Evolutionary conservation across 768 basidiomycete genomes (phyloP).

Genomic region (Pulveroboletus sp.): DNA sequence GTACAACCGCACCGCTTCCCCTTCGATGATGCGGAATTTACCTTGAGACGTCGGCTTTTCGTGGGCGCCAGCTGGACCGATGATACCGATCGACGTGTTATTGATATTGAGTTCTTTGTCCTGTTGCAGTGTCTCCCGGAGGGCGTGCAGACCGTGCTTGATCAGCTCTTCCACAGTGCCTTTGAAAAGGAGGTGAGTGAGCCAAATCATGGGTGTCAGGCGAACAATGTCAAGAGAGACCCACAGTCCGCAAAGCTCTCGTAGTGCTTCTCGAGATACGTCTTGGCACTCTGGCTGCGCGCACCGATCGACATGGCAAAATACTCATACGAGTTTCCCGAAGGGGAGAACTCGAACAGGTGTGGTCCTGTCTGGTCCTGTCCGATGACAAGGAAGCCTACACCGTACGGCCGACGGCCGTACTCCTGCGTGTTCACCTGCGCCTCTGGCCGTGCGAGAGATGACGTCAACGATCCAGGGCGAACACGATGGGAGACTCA

Average conservation of each 20-base stretch:
- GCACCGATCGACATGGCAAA: conserved; percentile 98
- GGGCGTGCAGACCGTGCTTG: conserved; percentile 88
- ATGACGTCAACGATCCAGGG: conserved; percentile 1
- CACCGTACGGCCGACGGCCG: conserved; percentile 94
- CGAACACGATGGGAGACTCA: conserved; percentile 40
- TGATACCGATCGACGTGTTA: conserved; percentile 94
- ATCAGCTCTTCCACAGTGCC: conserved; percentile 85
- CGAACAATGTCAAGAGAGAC: too few relatives aligned
- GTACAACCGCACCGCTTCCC: conserved; percentile 68
- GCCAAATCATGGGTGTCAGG: background rate
- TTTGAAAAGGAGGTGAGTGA: conserved; percentile 30
- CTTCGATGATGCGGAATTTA: conserved; percentile 85
- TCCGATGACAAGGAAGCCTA: conserved; percentile 96
- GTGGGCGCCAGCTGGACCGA: conserved; percentile 65
- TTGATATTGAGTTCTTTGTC: conserved; percentile 92
- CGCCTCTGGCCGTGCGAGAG: conserved; percentile 58
- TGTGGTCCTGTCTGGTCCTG: conserved; percentile 96
- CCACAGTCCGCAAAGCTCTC: conserved; percentile 81
- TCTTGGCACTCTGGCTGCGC: conserved; percentile 96
- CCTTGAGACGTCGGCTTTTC: conserved; percentile 55
- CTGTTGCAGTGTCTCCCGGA: conserved; percentile 96
- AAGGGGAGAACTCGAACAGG: conserved; percentile 96
- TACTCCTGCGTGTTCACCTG: conserved; percentile 99
- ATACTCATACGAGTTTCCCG: conserved; percentile 96
- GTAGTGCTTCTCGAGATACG: conserved; percentile 94